phyloP scores from a whole-genome alignment of 768 basidiomycete species.

The Podaxis sp. region DNA sequence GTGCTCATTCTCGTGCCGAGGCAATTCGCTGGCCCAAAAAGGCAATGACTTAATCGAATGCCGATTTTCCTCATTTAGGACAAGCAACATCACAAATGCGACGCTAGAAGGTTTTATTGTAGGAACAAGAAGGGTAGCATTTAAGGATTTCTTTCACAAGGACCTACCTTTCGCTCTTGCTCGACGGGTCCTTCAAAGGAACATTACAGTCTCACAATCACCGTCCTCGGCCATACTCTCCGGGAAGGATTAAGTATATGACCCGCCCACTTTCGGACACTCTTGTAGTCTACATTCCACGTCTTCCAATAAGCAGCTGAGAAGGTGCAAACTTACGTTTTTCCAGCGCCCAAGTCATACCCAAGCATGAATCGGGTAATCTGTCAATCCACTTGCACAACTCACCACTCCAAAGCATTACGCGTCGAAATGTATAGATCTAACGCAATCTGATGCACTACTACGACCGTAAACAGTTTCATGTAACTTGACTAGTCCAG shows the following conservation, averaged over 20 bases:
- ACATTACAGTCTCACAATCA: not conserved
- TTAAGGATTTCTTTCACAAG: not conserved
- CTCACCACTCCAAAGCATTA: not conserved
- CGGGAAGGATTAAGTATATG: not conserved
- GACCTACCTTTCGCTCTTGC: not conserved
- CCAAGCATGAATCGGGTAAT: not conserved
- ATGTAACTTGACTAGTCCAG: not conserved
- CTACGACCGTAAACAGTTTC: not conserved
- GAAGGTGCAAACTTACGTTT: not conserved
- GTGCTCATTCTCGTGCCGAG: not conserved
- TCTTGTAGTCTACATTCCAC: constrained; percentile 1
- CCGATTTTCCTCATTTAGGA: not conserved
- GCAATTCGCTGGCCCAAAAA: not conserved
- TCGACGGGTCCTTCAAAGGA: not conserved
- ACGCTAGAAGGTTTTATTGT: not conserved
- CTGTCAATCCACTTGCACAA: not conserved
- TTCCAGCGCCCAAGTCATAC: not conserved
- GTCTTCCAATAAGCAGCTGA: not conserved
- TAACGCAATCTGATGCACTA: not conserved
- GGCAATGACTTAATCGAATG: not conserved
- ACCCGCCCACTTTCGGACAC: not conserved
- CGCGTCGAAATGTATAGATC: not conserved
- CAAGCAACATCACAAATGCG: not conserved
- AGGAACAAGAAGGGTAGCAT: not conserved
- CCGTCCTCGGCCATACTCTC: not conserved